Percentiles rank a stretch among this genome's conserved stretches.
Conservation (phyloP, 2,329 filamentous ascomycete species). For the Colletotrichum nymphaeae region DNA sequence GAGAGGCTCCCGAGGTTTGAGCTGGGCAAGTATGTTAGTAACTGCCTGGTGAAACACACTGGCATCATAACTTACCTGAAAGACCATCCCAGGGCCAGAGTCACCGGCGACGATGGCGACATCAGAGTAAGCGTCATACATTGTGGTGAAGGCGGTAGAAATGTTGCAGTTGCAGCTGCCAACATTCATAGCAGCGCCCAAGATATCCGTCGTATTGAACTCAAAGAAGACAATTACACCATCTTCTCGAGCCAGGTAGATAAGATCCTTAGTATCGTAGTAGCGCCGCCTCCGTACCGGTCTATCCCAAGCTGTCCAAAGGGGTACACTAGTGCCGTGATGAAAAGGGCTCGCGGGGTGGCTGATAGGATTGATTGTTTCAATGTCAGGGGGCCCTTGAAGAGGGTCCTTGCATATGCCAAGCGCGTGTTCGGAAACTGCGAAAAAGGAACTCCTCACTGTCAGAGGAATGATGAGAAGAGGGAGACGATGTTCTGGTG, state of each 20-base stretch:
- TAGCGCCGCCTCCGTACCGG: constrained; percentile 75
- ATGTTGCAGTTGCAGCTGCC: constrained; percentile 80
- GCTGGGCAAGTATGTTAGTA: constrained; percentile 9
- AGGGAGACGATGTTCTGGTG: constrained; percentile 68
- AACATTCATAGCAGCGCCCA: constrained; percentile 67
- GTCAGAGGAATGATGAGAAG: constrained; percentile 78
- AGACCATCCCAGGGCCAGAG: constrained; percentile 81
- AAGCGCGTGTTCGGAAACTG: constrained; percentile 72
- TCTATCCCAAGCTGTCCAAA: constrained; percentile 89
- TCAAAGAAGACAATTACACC: constrained; percentile 81
- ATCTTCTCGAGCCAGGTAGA: constrained; percentile 91
- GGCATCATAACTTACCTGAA: constrained; percentile 64
- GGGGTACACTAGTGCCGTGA: constrained; percentile 60
- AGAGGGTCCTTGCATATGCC: constrained; percentile 67
- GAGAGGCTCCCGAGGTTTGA: constrained; percentile 37
- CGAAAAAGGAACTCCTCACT: constrained; percentile 76
- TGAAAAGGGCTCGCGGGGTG: constrained; percentile 56
- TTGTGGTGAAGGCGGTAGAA: constrained; percentile 82
- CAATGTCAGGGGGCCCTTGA: constrained; percentile 60
- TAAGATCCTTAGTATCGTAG: constrained; percentile 75
- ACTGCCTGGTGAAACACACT: not conserved
- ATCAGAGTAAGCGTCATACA: constrained; percentile 76
- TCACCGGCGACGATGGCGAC: constrained; percentile 85
- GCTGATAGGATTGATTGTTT: constrained; percentile 54
- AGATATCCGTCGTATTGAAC: constrained; percentile 67